Percentiles rank a stretch among this genome's conserved stretches.
Evolutionary conservation across 192 early-diverging fungal genomes (phyloP).

Genomic region (Linnemannia hyalina): DNA sequence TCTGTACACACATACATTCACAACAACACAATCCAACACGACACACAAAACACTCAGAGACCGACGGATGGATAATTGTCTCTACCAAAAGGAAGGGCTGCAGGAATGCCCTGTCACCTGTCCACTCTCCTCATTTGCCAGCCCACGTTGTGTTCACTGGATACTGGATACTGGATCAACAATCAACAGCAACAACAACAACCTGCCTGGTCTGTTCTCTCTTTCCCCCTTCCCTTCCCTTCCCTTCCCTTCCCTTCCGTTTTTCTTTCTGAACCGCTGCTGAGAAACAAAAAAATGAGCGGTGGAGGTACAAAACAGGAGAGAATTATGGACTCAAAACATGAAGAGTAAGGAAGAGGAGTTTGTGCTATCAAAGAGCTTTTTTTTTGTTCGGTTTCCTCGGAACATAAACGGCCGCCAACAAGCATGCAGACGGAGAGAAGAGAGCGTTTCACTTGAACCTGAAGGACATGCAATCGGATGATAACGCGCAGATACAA

Average conservation of each 20-base stretch:
- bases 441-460: background rate
- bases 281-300: background rate
- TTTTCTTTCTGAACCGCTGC: background rate
- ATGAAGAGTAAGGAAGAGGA: background rate
- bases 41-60: background rate
- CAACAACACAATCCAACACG: too few relatives aligned
- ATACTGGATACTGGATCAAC: slow-evolving; percentile 3
- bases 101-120: slow-evolving; percentile 2
- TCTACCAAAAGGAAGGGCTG: background rate
- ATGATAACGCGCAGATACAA: background rate
- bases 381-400: background rate
- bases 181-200: background rate
- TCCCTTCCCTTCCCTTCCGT: background rate
- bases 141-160: background rate
- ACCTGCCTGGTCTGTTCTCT: background rate
- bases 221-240: background rate
- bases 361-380: background rate
- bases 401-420: background rate
- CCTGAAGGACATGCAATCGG: background rate
- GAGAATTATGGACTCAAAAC: background rate
- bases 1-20: too few relatives aligned
- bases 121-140: background rate
- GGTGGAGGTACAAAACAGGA: background rate
- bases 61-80: background rate
- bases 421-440: background rate